These are phyloP conservation scores for Arctostaphylos glauca DNA, from an alignment of 148 eudicot species.

Conservation along the genomic window DNA sequence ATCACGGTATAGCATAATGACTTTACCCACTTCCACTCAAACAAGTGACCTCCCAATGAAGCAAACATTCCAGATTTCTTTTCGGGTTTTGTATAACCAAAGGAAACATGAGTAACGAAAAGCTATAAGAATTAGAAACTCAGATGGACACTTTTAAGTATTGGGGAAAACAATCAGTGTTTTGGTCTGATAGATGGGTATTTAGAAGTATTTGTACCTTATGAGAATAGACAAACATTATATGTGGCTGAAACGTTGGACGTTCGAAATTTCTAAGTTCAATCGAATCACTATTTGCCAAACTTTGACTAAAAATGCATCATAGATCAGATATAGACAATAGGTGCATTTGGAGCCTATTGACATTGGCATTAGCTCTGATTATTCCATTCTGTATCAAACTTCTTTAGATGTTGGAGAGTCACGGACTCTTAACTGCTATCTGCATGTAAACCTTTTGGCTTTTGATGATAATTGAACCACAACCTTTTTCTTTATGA, in stretches of 20 bases:
- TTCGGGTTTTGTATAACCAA: not conserved
- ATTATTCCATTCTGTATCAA: not conserved
- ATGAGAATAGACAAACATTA: not conserved
- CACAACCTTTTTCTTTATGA: not conserved
- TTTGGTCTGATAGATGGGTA: not conserved
- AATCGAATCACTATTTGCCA: too few relatives aligned
- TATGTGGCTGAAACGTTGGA: not conserved
- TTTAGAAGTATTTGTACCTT: not conserved
- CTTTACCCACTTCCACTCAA: conserved; percentile 8
- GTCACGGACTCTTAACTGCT: not conserved
- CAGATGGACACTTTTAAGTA: not conserved
- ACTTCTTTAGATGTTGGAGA: not conserved
- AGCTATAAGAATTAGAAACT: not conserved
- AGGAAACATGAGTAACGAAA: not conserved
- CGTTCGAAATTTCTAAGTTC: not conserved
- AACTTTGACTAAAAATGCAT: not conserved
- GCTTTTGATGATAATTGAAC: not conserved
- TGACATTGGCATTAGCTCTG: not conserved
- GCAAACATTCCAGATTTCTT: not conserved
- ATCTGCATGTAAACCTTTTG: conserved; percentile 2
- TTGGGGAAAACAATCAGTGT: not conserved
- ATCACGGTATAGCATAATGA: conserved; percentile 9
- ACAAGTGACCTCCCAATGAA: not conserved
- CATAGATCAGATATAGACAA: not conserved
- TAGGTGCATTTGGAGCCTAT: conserved; percentile 1